Base-by-base conservation (phyloP, 352 stramenopile species). In the Phytophthora pistaciae region DNA sequence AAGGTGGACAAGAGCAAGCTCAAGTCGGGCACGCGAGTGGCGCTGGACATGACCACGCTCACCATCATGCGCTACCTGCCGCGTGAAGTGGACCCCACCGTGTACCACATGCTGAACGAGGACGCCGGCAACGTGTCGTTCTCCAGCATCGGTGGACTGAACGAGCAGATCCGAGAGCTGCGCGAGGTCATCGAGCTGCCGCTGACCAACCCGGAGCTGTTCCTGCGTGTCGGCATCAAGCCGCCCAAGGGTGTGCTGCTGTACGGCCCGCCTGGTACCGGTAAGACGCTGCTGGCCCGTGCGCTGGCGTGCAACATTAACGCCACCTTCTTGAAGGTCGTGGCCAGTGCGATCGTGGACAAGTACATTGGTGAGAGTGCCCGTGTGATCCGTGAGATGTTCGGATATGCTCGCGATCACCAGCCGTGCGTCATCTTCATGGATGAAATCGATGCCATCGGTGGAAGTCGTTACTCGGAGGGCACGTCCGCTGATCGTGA, bases 381-480 rank as follows among this genome's bases (percentile, higher is more conserved):
- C 11, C 95, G 98, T 71, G 97, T 99, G 69, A 99, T 99, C 77
- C 97, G 98, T 62, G 98, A 99, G 85, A 99, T 99, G 98, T 99
- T 99, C 68, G 91, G 97, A 84, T 91, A 98, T 82, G 88, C 95
- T 14, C 91, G 94, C 54, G 97, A 99, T 79, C 98, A 99, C 79
- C 93, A 99, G 87, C 98, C 98, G 44, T 99, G 97, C 70, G 98
- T 99, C 63, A 99, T 99, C 80, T 99, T 99, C 76, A 99, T 99
- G 96, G 98, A 99, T 82, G 98, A 99, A 75, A 99, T 99, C 79
- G 98, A 99, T 87, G 98, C 98, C 25, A 99, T 99, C 75, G 98
- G 98, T 75, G 98, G 98, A 68, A 98, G 91, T 55, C 96, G 98
- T 40, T 99, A 99, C 77, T 98, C 92, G 49, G 97, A 99, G 78